Percentiles rank a stretch among this genome's conserved stretches.
Evolutionary conservation across 208 protist genomes (phyloP).

Genomic region (Acanthamoeba sp.): DNA sequence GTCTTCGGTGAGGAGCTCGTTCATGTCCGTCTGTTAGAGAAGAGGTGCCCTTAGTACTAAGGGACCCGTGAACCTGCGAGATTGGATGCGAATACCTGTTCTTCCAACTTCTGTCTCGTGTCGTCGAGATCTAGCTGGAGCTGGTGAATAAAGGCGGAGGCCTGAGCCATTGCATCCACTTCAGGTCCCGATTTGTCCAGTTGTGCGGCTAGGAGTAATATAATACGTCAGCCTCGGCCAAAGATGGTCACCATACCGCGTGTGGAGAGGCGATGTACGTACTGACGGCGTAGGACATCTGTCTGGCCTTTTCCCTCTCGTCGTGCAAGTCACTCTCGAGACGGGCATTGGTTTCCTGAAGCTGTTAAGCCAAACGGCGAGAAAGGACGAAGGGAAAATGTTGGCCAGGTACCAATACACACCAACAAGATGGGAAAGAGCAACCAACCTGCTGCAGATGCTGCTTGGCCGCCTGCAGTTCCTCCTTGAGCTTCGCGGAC

Average conservation of each 20-base stretch:
- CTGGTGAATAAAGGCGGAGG: conserved; percentile 48
- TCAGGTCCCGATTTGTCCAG: neutral
- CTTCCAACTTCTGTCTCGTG: conserved; percentile 30
- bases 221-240: neutral
- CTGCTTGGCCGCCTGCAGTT: neutral
- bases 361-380: neutral
- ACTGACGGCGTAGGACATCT: conserved; percentile 1
- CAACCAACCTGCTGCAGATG: neutral
- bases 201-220: neutral
- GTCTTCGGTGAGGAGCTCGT: conserved; percentile 72
- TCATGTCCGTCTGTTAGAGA: conserved; percentile 23
- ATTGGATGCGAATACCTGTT: conserved; percentile 45
- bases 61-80: neutral
- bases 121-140: conserved; percentile 28
- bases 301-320: neutral
- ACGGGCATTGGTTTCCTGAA: neutral
- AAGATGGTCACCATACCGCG: too few species aligned
- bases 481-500: neutral
- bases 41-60: too few species aligned
- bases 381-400: too few species aligned
- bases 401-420: neutral
- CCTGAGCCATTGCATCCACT: conserved; percentile 22
- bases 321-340: conserved; percentile 24
- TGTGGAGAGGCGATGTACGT: neutral
- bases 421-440: neutral